Percentiles rank a stretch among this genome's conserved stretches.
phyloP scores from a whole-genome alignment of 2,329 filamentous ascomycete species.

The Whalleya microplaca region DNA sequence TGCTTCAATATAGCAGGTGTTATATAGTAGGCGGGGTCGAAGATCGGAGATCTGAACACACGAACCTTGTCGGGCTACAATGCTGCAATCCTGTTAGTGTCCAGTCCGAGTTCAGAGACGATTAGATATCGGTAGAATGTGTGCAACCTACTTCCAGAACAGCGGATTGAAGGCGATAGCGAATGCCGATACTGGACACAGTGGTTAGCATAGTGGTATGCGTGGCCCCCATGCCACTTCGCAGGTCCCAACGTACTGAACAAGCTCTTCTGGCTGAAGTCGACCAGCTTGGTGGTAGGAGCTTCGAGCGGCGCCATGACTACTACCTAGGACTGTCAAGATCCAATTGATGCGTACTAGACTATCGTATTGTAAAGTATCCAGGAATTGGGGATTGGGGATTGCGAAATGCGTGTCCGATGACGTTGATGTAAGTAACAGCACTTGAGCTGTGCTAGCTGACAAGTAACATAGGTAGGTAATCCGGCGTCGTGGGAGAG shows the following conservation, averaged over 20 bases:
- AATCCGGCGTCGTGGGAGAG: not conserved
- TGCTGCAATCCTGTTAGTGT: constrained; percentile 57
- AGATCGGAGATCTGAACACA: constrained; percentile 9
- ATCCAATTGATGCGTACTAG: not conserved
- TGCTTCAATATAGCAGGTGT: constrained; percentile 15
- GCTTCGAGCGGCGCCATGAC: constrained; percentile 45
- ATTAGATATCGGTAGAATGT: constrained; percentile 12
- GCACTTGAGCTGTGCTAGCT: not conserved
- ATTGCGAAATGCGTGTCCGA: not conserved
- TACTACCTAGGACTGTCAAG: not conserved
- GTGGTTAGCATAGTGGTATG: constrained; percentile 13
- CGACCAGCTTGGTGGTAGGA: constrained; percentile 53
- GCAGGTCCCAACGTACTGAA: constrained; percentile 54
- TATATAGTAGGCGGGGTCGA: constrained; percentile 8
- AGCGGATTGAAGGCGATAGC: constrained; percentile 94
- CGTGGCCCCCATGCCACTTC: constrained; percentile 4
- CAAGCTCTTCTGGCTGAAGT: constrained; percentile 69
- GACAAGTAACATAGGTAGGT: not conserved
- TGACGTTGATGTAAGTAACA: not conserved
- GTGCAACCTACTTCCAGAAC: constrained; percentile 91
- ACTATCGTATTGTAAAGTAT: not conserved
- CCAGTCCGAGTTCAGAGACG: not conserved
- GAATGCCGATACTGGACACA: constrained; percentile 69
- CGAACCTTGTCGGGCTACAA: constrained; percentile 80
- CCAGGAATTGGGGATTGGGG: not conserved